Base-by-base conservation (phyloP, 768 basidiomycete genomes). In the Agaricus bisporus region DNA sequence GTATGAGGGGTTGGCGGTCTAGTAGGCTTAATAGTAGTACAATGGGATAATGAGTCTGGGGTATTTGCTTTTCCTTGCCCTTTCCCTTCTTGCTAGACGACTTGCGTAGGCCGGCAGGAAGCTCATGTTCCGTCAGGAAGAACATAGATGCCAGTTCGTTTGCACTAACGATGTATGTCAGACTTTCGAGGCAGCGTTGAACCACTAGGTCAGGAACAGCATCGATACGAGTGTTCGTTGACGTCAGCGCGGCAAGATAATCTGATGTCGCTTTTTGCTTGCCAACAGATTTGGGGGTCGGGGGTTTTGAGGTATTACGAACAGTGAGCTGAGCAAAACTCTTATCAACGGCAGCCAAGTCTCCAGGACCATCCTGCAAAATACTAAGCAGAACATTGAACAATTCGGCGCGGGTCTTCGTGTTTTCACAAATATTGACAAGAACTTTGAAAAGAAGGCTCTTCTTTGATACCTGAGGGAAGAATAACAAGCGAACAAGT, bases 61-160 rank as follows among this genome's bases (percentile, higher is more conserved):
- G 75, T 2, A 73, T 72, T 60, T 85, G 86, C 62, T 88, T 92
- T 65, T 98, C 95, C 67, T 97, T 98, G 18, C 92, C 95, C 69
- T 97, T 98, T 8, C 93, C 94, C 68, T 97, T 97, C 69, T 88
- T 91, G 17, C 80, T 80, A 6, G 77, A 69, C 11, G 75, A 68
- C 59, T 83, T 81, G 58, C 83, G 82, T 14, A 95, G 76, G 42
- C 88, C 86, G n/a, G 76, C 77, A 5, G 88, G 86, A 32, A 93
- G 74, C 59, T 99, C 97, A 59, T 98, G 93, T 68, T 99, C 97
- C 1, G 86, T 90, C 56, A 99, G 76, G 82, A 99, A 98, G 78
- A 95, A 98, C 15, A 91, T 69, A 0, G 94, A 88, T 1, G 91
- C 89, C 15, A 80, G 67, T 55, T 92, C 87, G 65, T 97, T 98